Evolutionary conservation across 768 basidiomycete species (phyloP).

Genomic region (Tricholoma terreum): DNA sequence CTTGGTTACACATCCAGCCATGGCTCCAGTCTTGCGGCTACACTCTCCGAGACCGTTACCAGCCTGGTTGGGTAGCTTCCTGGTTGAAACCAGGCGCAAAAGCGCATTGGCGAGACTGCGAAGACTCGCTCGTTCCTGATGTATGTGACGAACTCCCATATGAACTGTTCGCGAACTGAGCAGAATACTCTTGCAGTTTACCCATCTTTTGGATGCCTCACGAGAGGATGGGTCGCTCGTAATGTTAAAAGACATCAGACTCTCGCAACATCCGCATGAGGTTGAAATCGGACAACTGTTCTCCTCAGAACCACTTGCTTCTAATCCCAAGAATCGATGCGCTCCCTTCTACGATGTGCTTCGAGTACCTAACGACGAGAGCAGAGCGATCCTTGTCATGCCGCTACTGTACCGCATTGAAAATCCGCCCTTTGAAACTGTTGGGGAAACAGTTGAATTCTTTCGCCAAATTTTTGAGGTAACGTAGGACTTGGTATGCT

Average conservation of each 20-base stretch:
- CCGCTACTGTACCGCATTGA: conserved; percentile 14
- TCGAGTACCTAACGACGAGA: conserved; percentile 15
- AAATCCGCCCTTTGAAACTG: conserved; percentile 23
- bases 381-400: conserved; percentile 19
- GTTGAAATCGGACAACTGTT: conserved; percentile 24
- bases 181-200: background rate
- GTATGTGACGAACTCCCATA: background rate
- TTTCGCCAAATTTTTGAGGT: conserved; percentile 32
- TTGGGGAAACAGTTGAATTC: conserved; percentile 32
- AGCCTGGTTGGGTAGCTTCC: conserved; percentile 22
- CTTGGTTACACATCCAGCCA: conserved; percentile 17
- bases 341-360: conserved; percentile 24
- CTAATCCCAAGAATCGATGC: conserved; percentile 25
- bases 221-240: conserved; percentile 27
- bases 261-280: conserved; percentile 21
- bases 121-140: conserved; percentile 3
- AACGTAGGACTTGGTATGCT: too few relatives aligned
- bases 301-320: conserved; percentile 7
- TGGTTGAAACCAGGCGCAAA: conserved; percentile 11
- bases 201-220: conserved; percentile 23
- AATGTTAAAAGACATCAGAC: conserved; percentile 22
- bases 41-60: conserved; percentile 21
- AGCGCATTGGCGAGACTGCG: conserved; percentile 1
- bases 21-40: conserved; percentile 23
- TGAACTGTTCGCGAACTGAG: background rate